phyloP scores from a whole-genome alignment of 2,329 filamentous ascomycete genomes.

The Nothopassalora personata region DNA sequence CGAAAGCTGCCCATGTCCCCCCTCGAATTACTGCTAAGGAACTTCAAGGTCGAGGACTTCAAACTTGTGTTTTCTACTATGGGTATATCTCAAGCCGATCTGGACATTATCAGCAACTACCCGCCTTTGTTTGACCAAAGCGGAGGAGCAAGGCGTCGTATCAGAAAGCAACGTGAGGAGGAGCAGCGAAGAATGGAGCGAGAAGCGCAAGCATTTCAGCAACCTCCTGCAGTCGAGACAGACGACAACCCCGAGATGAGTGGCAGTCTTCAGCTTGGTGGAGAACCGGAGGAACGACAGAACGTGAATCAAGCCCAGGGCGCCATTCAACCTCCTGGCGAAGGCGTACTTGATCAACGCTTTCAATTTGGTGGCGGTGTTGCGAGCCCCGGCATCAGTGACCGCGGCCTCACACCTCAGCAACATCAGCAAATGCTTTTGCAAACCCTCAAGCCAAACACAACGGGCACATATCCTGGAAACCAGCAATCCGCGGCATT shows the following conservation, averaged over 20 bases:
- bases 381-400: constrained; percentile 55
- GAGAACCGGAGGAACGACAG: constrained; percentile 76
- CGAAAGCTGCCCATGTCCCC: constrained; percentile 19
- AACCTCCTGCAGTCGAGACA: constrained; percentile 44
- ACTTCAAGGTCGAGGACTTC: constrained; percentile 42
- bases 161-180: constrained; percentile 61
- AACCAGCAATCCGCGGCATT: constrained; percentile 23
- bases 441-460: constrained; percentile 49
- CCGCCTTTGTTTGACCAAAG: constrained; percentile 78
- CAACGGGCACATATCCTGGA: constrained; percentile 39
- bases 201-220: constrained; percentile 48
- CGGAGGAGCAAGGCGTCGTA: constrained; percentile 75
- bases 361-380: constrained; percentile 35
- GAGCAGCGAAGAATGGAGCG: constrained; percentile 50
- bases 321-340: constrained; percentile 63
- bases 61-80: constrained; percentile 50
- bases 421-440: constrained; percentile 66
- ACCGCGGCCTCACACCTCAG: constrained; percentile 72
- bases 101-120: constrained; percentile 51
- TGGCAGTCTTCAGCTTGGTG: constrained; percentile 82
- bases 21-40: constrained; percentile 37
- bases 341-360: constrained; percentile 28
- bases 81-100: constrained; percentile 43
- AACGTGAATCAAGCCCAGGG: constrained; percentile 54
- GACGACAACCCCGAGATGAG: constrained; percentile 72